Evolutionary conservation across 2,329 filamentous ascomycete genomes (phyloP).

Genomic region (Diaporthe helianthi): DNA sequence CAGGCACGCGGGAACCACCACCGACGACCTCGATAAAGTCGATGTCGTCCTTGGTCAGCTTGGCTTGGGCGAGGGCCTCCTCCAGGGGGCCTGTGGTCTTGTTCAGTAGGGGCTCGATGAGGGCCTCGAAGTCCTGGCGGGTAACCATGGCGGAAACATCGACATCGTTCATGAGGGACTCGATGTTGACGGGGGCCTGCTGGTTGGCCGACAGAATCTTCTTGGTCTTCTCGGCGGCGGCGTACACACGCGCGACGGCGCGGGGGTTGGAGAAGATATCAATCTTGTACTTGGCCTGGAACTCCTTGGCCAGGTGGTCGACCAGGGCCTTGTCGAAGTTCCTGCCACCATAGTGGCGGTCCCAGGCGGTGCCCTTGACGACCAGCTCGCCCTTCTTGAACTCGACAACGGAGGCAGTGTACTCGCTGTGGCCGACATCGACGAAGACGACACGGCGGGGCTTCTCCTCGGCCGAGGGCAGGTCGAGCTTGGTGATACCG

Average conservation of each 20-base stretch:
- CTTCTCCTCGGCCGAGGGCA: conserved; percentile 88
- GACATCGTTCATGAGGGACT: conserved; percentile 97
- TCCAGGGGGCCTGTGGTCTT: conserved; percentile 79
- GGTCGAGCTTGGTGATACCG: conserved; percentile 96
- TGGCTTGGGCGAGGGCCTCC: conserved; percentile 92
- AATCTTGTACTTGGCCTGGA: conserved; percentile 97
- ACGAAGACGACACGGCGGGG: conserved; percentile 89
- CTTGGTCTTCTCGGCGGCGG: conserved; percentile 96
- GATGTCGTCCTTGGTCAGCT: conserved; percentile 89
- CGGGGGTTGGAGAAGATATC: conserved; percentile 92
- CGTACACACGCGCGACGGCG: conserved; percentile 83
- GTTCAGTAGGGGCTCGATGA: conserved; percentile 83
- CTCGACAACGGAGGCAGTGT: conserved; percentile 92
- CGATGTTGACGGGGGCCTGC: conserved; percentile 90
- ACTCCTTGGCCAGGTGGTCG: conserved; percentile 94
- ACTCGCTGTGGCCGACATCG: conserved; percentile 96
- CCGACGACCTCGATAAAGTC: conserved; percentile 93
- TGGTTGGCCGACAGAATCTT: conserved; percentile 97
- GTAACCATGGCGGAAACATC: conserved; percentile 91
- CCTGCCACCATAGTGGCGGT: conserved; percentile 95
- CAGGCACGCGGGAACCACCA: conserved; percentile 90
- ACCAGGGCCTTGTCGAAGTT: conserved; percentile 96
- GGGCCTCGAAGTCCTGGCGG: conserved; percentile 90
- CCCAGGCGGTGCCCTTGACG: conserved; percentile 90
- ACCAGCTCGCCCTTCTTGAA: conserved; percentile 96